phyloP scores from a whole-genome alignment of 495 filamentous ascomycete genomes.

The Darksidea phi region DNA sequence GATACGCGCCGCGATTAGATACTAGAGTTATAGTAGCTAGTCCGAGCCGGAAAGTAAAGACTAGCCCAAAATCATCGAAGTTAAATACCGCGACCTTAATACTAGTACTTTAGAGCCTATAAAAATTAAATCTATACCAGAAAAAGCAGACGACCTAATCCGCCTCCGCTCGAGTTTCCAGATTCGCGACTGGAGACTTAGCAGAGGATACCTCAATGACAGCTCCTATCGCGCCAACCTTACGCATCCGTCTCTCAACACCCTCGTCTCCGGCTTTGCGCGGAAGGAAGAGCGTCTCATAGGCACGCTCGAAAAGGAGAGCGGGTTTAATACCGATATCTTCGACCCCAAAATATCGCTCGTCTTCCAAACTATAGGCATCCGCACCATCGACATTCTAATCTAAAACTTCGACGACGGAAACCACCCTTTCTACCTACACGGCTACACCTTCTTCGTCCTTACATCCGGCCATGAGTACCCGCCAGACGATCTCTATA shows the following conservation, averaged over 20 bases:
- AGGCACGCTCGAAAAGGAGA: not conserved
- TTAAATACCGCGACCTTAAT: constrained; percentile 51
- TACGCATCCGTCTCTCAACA: constrained; percentile 46
- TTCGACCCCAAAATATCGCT: constrained; percentile 34
- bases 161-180: constrained; percentile 54
- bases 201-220: constrained; percentile 56
- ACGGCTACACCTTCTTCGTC: constrained; percentile 59
- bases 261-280: constrained; percentile 41
- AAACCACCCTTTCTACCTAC: constrained; percentile 41
- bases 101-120: constrained; percentile 46
- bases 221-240: constrained; percentile 53
- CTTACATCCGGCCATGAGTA: constrained; percentile 56
- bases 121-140: constrained; percentile 45
- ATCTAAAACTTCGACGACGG: constrained; percentile 44
- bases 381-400: constrained; percentile 38
- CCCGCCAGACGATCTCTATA: constrained; percentile 42
- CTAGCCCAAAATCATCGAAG: constrained; percentile 43
- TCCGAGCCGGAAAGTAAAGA: constrained; percentile 38
- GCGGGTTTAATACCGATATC: constrained; percentile 34
- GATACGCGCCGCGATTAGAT: constrained; percentile 36
- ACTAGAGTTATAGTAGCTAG: constrained; percentile 18
- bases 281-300: constrained; percentile 1
- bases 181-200: constrained; percentile 55
- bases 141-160: constrained; percentile 48
- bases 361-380: constrained; percentile 37